Evolutionary conservation across 2,329 filamentous ascomycete genomes (phyloP), one percentile per base, ranked within the genome.

Genomic region (Colletotrichum tofieldiae): DNA sequence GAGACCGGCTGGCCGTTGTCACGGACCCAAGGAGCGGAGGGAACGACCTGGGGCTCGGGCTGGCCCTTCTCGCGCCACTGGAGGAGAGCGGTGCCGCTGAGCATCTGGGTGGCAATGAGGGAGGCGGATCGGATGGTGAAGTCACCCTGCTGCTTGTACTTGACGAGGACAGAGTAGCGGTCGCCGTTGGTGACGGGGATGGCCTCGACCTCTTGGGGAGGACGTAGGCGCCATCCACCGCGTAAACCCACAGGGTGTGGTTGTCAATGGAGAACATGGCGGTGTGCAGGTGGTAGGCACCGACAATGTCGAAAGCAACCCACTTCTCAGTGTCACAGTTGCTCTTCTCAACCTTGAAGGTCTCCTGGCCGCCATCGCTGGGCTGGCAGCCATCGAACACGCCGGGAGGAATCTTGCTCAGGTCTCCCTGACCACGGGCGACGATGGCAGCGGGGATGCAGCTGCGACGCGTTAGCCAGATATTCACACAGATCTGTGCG

Each of bases 251-350:
- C 79, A 90, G 81, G 26, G 85, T 81, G 65, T 88, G 86, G 67
- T 86, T 84, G 76, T 90, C 88, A 60, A 90, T 86, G 39, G 86
- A 85, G 73, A 86, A 83, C 7, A 81, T 75, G 3, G 82, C 81
- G 0, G 83, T 85, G 59, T 86, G 79, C 35, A 88, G 83, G 62
- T 85, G 83, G 61, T 86, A 82, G 2, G 86, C 81, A n/a, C 83
- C 86, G 68, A 91, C 84, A n/a, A 90, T 76, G 73, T 90, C 86
- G 18, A 91, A 79, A 9, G 87, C 87, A n/a, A 86, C 76, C 88
- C 88, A 91, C 43, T 80, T 78, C n/a, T 79, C 76, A 41, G 71
- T 63, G 5, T 80, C 76, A 5, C 85, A 83, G 1, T 80, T 75
- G 78, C 77, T 37, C 54, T 71, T 72, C 65, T 73, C 62, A 4